Evolutionary conservation across 169 alveolate genomes (phyloP).

Genomic region (Eimeria maxima): DNA sequence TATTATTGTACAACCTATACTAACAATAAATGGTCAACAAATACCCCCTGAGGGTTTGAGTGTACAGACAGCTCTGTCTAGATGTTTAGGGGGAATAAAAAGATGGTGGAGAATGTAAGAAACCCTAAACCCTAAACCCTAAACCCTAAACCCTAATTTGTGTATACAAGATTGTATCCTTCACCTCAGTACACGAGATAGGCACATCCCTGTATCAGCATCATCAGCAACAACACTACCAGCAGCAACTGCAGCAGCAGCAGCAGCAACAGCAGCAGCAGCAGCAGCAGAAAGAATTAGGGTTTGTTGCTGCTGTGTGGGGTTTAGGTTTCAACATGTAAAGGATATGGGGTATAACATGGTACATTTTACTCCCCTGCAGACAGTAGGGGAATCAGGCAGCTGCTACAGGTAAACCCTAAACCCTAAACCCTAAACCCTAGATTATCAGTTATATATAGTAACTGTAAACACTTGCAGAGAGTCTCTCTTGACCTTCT

Average conservation of each 20-base stretch:
- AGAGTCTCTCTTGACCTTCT: too few species aligned
- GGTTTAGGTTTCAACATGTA: slow-evolving; percentile 86
- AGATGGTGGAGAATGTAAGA: neutral
- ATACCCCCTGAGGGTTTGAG: slow-evolving; percentile 84
- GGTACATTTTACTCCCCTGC: slow-evolving; percentile 93
- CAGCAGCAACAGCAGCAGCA: neutral
- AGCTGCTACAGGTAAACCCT: slow-evolving; percentile 84
- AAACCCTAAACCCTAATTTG: neutral
- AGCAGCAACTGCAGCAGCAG: slow-evolving; percentile 27
- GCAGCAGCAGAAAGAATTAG: neutral
- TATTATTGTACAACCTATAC: slow-evolving; percentile 84
- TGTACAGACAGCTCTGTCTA: slow-evolving; percentile 92
- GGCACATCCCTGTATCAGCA: neutral
- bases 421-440: slow-evolving; percentile 80
- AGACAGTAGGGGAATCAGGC: slow-evolving; percentile 86
- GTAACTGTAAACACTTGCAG: too few species aligned
- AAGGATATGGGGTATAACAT: slow-evolving; percentile 92
- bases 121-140: neutral
- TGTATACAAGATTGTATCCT: neutral
- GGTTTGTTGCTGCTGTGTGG: neutral
- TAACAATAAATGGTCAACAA: slow-evolving; percentile 75
- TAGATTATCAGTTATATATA: neutral
- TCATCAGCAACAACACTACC: neutral
- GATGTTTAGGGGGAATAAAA: slow-evolving; percentile 92
- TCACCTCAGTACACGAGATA: too few species aligned